Evolutionary conservation across 1,284 basidiomycete species (phyloP), one percentile per base, ranked within the genome.

Genomic region (Pterula multifida): DNA sequence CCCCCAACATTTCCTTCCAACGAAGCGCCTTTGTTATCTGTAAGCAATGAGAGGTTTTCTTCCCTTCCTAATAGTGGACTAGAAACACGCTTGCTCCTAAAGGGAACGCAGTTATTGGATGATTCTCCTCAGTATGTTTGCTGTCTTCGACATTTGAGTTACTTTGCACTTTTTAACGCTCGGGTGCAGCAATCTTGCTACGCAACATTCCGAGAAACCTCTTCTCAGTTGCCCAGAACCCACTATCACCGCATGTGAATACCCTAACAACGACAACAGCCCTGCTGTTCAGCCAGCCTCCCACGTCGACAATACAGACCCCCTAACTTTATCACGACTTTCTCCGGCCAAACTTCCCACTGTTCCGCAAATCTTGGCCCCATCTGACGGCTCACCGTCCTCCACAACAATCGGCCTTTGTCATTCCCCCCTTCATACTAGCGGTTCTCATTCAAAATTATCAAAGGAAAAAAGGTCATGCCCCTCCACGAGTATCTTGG

Each of bases 271-370:
- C 42, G 9, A 44, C 26, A 45, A 25, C 46, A 32, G 39, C 6
- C 23, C 36, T 49, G 47, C 47, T 47, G 48, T 45, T 49, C 49
- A 32, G 45, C n/a, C 26, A 15, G 47, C 28, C 28, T 32, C n/a
- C n/a, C n/a, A n/a, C n/a, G 54, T 52, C 52, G 52, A 55, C 47
- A 50, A 52, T 36, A 53, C 61, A 52, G 54, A 54, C 26, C 64
- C 63, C 28, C 55, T 78, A 46, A 73, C 71, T 39, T 45, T 76
- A 54, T 75, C 72, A 48, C 73, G 76, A 56, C 64, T 76, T 56
- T 76, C 76, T 6, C 73, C 76, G 52, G 60, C 59, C 51, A 74
- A 75, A 55, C 36, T 42, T 49, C 50, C 36, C 50, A n/a, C 49
- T 52, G 49, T 35, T 51, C 45, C 52, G 46, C 28, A 25, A 36